Evolutionary conservation across 2,329 filamentous ascomycete species (phyloP).

Genomic region (Neocucurbitaria cava): DNA sequence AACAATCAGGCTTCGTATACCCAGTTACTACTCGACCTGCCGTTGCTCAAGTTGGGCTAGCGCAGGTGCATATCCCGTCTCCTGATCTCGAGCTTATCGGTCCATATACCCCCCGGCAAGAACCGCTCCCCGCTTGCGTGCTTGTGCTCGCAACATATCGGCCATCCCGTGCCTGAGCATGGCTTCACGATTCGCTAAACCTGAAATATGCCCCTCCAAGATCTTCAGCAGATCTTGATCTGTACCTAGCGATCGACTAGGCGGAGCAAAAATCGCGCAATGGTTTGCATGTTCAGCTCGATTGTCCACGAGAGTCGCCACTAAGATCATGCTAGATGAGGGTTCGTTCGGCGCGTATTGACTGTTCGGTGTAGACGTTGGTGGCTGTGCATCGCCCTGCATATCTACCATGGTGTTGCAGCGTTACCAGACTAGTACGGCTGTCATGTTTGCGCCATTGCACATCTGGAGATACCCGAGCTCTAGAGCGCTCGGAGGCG

Average conservation of each 20-base stretch:
- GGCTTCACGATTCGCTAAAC: not conserved
- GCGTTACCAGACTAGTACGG: too few relatives aligned
- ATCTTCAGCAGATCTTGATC: not conserved
- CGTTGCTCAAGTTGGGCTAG: not conserved
- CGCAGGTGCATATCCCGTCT: not conserved
- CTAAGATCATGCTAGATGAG: not conserved
- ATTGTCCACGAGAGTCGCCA: not conserved
- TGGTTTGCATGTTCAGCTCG: not conserved
- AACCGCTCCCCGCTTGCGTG: not conserved
- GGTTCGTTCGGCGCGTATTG: not conserved
- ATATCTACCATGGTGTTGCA: not conserved
- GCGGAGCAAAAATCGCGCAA: not conserved
- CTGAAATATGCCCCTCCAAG: not conserved
- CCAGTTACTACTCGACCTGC: too few relatives aligned
- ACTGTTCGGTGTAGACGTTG: not conserved
- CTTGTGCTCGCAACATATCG: not conserved
- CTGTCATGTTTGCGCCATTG: not conserved
- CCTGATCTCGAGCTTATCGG: not conserved
- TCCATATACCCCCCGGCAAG: not conserved
- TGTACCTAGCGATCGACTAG: not conserved
- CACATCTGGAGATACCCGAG: not conserved
- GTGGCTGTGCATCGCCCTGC: not conserved
- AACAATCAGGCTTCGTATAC: not conserved
- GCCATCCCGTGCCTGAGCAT: not conserved
- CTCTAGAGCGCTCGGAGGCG: not conserved